Conservation (phyloP, 176 grass and related monocot species). For the Hordeum marinum region DNA sequence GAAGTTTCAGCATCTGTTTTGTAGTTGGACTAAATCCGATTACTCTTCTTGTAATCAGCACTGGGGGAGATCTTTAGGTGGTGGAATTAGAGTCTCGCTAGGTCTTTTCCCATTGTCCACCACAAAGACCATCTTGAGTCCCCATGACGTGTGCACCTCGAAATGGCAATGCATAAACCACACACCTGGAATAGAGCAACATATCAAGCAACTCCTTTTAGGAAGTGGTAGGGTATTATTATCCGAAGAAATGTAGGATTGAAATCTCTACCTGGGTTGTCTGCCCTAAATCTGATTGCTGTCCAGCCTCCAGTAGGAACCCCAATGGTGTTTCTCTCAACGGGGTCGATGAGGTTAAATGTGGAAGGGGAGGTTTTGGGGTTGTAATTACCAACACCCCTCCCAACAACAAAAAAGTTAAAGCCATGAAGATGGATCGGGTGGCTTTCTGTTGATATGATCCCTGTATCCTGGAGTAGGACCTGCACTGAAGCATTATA, state of each 20-base stretch:
- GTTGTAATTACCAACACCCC: constrained; percentile 57
- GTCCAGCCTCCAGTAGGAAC: constrained; percentile 67
- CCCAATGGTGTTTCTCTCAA: constrained; percentile 65
- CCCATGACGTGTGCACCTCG: constrained; percentile 80
- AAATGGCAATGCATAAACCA: constrained; percentile 89
- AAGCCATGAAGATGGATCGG: constrained; percentile 72
- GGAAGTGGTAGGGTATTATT: not conserved
- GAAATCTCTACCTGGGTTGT: constrained; percentile 58
- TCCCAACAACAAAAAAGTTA: constrained; percentile 64
- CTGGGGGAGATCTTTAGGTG: constrained; percentile 63
- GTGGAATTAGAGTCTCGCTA: constrained; percentile 55
- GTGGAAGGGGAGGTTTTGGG: constrained; percentile 38
- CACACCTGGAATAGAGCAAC: constrained; percentile 45
- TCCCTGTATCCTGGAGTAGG: constrained; percentile 63
- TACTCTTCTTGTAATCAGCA: constrained; percentile 39
- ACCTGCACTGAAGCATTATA: constrained; percentile 68
- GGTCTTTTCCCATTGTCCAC: constrained; percentile 60
- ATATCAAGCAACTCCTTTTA: constrained; percentile 7
- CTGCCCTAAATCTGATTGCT: constrained; percentile 62
- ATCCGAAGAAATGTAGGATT: not conserved
- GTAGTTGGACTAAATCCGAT: not conserved
- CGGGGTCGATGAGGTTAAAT: constrained; percentile 66
- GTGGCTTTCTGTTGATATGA: constrained; percentile 64
- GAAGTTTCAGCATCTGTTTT: not conserved
- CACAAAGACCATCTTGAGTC: constrained; percentile 75